Evolutionary conservation across 805 yeast genomes (phyloP).

Genomic region (Candida ascalaphidarum): DNA sequence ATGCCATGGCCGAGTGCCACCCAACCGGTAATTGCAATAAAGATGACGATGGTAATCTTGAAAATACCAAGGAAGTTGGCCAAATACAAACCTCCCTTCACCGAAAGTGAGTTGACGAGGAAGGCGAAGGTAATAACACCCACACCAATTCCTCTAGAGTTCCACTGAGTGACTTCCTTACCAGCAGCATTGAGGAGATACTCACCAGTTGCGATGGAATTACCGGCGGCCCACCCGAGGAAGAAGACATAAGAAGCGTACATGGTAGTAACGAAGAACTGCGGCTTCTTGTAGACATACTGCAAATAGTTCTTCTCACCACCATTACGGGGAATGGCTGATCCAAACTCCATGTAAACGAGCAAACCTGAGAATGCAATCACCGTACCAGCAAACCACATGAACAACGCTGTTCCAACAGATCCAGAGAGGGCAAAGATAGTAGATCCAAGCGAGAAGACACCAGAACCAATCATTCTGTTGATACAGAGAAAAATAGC

Average conservation of each 20-base stretch:
- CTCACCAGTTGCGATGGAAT: slow-evolving; percentile 73
- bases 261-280: slow-evolving; percentile 54
- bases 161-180: slow-evolving; percentile 62
- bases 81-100: slow-evolving; percentile 57
- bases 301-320: slow-evolving; percentile 82
- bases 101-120: slow-evolving; percentile 49
- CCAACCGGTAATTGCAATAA: slow-evolving; percentile 75
- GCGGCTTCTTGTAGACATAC: slow-evolving; percentile 59
- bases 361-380: slow-evolving; percentile 50
- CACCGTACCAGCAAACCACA: slow-evolving; percentile 70
- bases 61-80: slow-evolving; percentile 60
- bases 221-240: slow-evolving; percentile 83
- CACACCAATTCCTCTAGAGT: slow-evolving; percentile 67
- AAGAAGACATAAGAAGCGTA: slow-evolving; percentile 64
- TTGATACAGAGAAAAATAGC: slow-evolving; percentile 48
- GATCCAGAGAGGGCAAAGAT: slow-evolving; percentile 51
- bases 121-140: slow-evolving; percentile 69
- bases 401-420: slow-evolving; percentile 60
- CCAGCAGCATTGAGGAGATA: slow-evolving; percentile 71
- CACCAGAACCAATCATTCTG: slow-evolving; percentile 70
- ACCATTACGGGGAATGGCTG: slow-evolving; percentile 70
- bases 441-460: slow-evolving; percentile 59
- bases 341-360: slow-evolving; percentile 76
- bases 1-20: slow-evolving; percentile 71
- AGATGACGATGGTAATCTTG: slow-evolving; percentile 61